Percentiles rank a stretch among this genome's conserved stretches.
Evolutionary conservation across 192 early-diverging fungal genomes (phyloP).

Genomic region (Coemansia asiatica): DNA sequence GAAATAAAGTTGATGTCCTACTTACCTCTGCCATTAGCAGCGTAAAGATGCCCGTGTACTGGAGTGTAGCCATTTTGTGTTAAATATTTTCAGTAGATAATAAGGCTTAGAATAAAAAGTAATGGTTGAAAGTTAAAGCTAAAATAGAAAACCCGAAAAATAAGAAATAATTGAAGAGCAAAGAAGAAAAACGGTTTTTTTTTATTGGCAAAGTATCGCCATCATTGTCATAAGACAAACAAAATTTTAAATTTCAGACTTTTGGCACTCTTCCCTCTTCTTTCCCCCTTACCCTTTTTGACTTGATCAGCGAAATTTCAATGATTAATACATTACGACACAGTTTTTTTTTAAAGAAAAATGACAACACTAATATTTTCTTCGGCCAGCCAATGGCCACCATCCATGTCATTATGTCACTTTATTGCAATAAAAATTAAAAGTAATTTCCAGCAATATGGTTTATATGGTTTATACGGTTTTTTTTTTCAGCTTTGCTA

Average conservation of each 20-base stretch:
- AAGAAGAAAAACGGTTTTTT: not conserved
- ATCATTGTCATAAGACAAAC: no score
- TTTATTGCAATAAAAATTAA: constrained; percentile 5
- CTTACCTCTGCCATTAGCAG: constrained; percentile 48
- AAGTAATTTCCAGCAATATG: constrained; percentile 4
- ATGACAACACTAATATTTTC: not conserved
- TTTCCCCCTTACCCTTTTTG: not conserved
- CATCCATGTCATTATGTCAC: not conserved
- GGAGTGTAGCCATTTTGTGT: constrained; percentile 41
- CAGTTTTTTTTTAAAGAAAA: not conserved
- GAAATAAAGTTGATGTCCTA: no score
- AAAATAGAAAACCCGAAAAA: constrained; percentile 4
- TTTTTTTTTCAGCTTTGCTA: not conserved
- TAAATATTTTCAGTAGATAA: not conserved
- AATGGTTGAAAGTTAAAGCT: not conserved
- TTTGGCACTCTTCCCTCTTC: not conserved
- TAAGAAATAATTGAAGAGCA: not conserved
- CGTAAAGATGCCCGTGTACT: constrained; percentile 51
- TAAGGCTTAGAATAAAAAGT: no score
- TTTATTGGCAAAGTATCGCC: no score
- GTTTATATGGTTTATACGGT: not conserved
- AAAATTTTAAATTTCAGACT: not conserved
- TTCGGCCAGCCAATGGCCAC: constrained; percentile 10
- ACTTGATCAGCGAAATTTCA: not conserved
- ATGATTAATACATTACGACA: not conserved